phyloP scores from a whole-genome alignment of 257 asterid species.

The Salvia hispanica region DNA sequence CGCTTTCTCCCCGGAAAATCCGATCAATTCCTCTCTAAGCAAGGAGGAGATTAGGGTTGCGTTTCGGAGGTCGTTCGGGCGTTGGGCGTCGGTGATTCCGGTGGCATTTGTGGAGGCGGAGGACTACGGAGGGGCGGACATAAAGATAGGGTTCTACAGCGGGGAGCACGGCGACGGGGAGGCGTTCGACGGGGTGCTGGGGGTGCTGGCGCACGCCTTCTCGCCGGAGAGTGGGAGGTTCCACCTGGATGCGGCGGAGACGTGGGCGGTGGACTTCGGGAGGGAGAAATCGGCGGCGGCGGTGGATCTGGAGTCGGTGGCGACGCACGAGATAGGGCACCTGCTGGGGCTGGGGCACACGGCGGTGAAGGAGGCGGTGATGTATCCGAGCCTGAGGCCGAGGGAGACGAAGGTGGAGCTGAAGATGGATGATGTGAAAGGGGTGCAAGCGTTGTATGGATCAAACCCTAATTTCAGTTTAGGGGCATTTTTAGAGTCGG shows the following conservation, averaged over 20 bases:
- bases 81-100: slow-evolving; percentile 76
- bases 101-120: slow-evolving; percentile 50
- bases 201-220: slow-evolving; percentile 81
- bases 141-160: slow-evolving; percentile 66
- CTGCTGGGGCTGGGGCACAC: slow-evolving; percentile 74
- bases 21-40: slow-evolving; percentile 37
- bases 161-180: slow-evolving; percentile 92
- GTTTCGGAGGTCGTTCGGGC: slow-evolving; percentile 57
- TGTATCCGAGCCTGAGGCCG: slow-evolving; percentile 79
- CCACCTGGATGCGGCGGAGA: slow-evolving; percentile 92
- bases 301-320: slow-evolving; percentile 89
- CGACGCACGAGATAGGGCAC: slow-evolving; percentile 90
- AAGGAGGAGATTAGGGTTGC: slow-evolving; percentile 42
- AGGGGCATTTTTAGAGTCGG: slow-evolving; percentile 53
- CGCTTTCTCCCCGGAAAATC: slow-evolving; percentile 50
- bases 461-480: slow-evolving; percentile 69
- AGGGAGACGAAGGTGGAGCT: slow-evolving; percentile 61
- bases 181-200: slow-evolving; percentile 79
- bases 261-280: slow-evolving; percentile 76
- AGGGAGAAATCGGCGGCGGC: slow-evolving; percentile 56
- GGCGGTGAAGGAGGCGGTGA: slow-evolving; percentile 61
- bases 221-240: slow-evolving; percentile 82
- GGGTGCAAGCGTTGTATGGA: slow-evolving; percentile 77
- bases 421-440: slow-evolving; percentile 68
- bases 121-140: slow-evolving; percentile 66